A percentile compares a stretch with the other conserved stretches of the same genome.
Conservation (phyloP, 768 basidiomycete species). For the Infundibulicybe gibba region DNA sequence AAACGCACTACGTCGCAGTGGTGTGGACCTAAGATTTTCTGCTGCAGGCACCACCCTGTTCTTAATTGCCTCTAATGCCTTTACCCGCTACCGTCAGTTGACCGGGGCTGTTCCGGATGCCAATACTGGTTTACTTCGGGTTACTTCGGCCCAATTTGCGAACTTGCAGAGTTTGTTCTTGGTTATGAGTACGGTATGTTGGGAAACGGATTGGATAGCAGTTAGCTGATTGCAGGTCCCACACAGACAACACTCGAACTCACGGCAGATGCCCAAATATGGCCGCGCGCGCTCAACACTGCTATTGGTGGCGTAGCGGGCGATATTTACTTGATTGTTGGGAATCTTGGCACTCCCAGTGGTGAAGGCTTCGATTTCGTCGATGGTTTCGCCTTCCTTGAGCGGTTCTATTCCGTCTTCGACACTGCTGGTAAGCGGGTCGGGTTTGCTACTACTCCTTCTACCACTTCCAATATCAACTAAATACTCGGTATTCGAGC, state of each 20-base stretch:
- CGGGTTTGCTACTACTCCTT: constrained; percentile 32
- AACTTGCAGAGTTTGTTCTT: constrained; percentile 51
- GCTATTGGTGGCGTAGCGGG: constrained; percentile 48
- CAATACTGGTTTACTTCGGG: constrained; percentile 51
- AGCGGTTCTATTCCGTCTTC: constrained; percentile 57
- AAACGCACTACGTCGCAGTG: too few relatives aligned
- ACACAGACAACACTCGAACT: constrained; percentile 47
- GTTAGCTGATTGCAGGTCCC: not conserved
- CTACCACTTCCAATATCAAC: constrained; percentile 31
- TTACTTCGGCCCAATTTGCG: constrained; percentile 45
- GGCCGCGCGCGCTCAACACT: constrained; percentile 58
- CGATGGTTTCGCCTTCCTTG: constrained; percentile 52
- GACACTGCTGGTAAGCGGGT: constrained; percentile 38
- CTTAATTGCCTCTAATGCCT: constrained; percentile 56
- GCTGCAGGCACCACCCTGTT: constrained; percentile 38
- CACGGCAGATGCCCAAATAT: constrained; percentile 65
- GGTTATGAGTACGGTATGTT: constrained; percentile 42
- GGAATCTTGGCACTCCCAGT: constrained; percentile 44
- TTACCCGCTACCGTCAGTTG: constrained; percentile 50
- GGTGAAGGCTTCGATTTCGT: constrained; percentile 66
- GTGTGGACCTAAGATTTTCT: too few relatives aligned
- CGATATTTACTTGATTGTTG: constrained; percentile 55
- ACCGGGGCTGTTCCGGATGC: constrained; percentile 51
- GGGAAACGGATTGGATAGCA: constrained; percentile 4
- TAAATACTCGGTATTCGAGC: constrained; percentile 7